Evolutionary conservation across 2,329 filamentous ascomycete species (phyloP), one percentile per base, ranked within the genome.

Genomic region (Cladorrhinum sp.): DNA sequence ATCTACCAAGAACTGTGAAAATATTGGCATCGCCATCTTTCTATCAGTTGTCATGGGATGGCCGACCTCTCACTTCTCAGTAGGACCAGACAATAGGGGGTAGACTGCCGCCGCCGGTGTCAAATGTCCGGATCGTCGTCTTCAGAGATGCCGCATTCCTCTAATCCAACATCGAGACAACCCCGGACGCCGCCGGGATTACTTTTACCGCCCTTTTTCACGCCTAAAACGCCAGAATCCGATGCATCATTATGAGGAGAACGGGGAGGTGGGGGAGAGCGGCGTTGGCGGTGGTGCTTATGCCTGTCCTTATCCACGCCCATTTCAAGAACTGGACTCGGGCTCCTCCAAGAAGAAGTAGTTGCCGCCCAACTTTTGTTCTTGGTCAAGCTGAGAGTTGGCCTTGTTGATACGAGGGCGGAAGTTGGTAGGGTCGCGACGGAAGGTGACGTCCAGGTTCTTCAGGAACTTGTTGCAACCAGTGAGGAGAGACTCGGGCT

Each of bases 321-420:
- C 82, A 85, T 81, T 91, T 85, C 79, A 82, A 77, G 78, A 80
- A 73, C 77, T 79, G 73, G 83, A 80, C 57, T 84, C 71, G 61
- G 73, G 73, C 72, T 97, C 93, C 76, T 98, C 94, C 76, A 98
- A 77, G 90, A 98, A 98, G 88, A 96, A 97, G 81, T 90, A 99
- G 80, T 98, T 98, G 70, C 96, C 96, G 67, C 78, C 79, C 71
- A 92, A 70, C 84, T 99, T 99, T 84, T 99, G 95, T 75, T 98
- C 95, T 76, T 97, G 93, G 77, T 99, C 95, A 69, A 98, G 85
- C 81, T 99, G 95, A 73, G 90, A 95, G 77, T 93, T 88, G 73
- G 86, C 80, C 85, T 99, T 99, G 86, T 99, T 99, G 83, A 99
- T 99, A 79, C 96, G 92, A 65, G 96, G 95, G 64, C 95, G 89